Base-by-base conservation (phyloP, 805 yeast species). In the Ogataea dorogensis region DNA sequence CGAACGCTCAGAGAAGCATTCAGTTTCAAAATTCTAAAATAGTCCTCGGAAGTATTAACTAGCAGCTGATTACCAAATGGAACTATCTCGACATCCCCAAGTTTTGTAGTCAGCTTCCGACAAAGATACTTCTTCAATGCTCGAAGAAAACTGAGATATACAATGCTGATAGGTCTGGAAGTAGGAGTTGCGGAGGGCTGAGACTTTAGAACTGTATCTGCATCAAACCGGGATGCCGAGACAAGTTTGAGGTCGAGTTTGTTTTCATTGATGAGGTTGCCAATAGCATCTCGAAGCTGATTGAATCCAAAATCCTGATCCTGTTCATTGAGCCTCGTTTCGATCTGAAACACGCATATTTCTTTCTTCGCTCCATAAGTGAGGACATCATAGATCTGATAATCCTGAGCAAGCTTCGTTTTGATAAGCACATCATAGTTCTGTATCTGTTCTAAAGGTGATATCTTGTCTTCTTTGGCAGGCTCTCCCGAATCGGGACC, bases 21-120 rank as follows among this genome's bases (percentile, higher is more conserved):
- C 3, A 74, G 44, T 35, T 65, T 68, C 1, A 75, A 34, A 3
- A 70, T 46, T n/a, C 59, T 54, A 29, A 52, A 59, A 4, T 28
- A 10, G 7, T 28, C 36, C 3, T 17, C 23, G 5, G 21, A 7
- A 7, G 34, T 17, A 37, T 36, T 50, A 5, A 46, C 33, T 2
- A 42, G 64, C 34, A 47, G 64, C 58, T 47, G 75, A 59, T 71
- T 73, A 2, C 80, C 79, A 54, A 74, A 76, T 0, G 79, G 78
- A 1, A 70, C 41, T 2, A 75, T 45, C 47, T 40, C 63, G 17
- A 20, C 67, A 33, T 44, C 61, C 53, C 28, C 58, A 38, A 40
- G 63, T 43, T 15, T 37, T 3, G 51, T 43, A 0, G 57, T 40
- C 12, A 62, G 40, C 30, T 47, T 50, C 36, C 46, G 36, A 3